Conservation (phyloP, 169 alveolate genomes). For the Plasmodium vivax region DNA sequence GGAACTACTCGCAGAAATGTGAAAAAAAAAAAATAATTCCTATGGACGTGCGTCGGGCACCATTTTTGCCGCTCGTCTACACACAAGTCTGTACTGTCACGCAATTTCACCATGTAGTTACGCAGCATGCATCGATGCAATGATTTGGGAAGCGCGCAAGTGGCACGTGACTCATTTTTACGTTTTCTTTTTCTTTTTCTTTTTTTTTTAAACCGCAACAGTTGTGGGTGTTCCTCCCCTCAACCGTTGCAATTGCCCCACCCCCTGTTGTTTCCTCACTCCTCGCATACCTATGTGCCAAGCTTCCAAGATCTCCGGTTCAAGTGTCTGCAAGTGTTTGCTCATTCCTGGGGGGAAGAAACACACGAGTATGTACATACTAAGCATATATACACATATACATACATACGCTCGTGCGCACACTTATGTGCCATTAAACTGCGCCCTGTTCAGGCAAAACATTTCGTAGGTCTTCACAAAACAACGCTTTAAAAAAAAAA, state of each 20-base stretch:
- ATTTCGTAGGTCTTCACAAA: background rate
- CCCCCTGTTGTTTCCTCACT: background rate
- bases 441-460: background rate
- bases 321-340: background rate
- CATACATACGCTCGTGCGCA: background rate
- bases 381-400: background rate
- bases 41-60: conserved; percentile 7
- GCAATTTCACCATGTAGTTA: background rate
- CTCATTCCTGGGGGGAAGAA: conserved; percentile 4
- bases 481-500: background rate
- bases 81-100: background rate
- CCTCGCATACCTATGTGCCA: background rate
- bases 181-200: background rate
- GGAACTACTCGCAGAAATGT: background rate
- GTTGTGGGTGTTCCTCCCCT: background rate
- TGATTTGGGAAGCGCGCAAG: background rate
- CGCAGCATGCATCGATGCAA: background rate
- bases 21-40: conserved; percentile 5
- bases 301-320: conserved; percentile 7
- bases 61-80: background rate
- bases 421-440: background rate
- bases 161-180: background rate
- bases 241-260: background rate
- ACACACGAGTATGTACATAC: background rate
- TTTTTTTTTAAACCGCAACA: background rate